Percentiles rank a stretch among this genome's conserved stretches.
Conservation (phyloP, 1,284 basidiomycete genomes). For the Ustilago curta region DNA sequence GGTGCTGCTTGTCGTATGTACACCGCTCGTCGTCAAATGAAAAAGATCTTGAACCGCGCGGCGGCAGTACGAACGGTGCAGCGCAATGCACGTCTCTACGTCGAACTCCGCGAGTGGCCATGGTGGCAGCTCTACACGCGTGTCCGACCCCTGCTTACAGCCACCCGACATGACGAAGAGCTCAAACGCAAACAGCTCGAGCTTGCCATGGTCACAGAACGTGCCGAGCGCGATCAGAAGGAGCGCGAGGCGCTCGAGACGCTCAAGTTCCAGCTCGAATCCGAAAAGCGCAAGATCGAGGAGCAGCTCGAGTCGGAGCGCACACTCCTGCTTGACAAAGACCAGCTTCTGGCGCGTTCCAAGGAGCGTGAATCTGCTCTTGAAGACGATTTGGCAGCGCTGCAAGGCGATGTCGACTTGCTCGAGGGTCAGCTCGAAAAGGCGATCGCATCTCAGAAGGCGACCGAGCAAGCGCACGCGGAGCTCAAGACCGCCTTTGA, state of each 20-base stretch:
- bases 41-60: conserved; percentile 93
- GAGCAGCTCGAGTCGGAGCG: conserved; percentile 85
- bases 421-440: conserved; percentile 88
- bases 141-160: conserved; percentile 89
- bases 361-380: conserved; percentile 86
- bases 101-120: conserved; percentile 87
- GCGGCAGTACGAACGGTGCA: conserved; percentile 92
- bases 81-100: conserved; percentile 89
- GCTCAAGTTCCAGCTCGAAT: conserved; percentile 59
- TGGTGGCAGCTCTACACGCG: conserved; percentile 99
- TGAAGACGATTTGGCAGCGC: conserved; percentile 82
- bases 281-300: conserved; percentile 74
- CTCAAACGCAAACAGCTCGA: conserved; percentile 89
- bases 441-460: conserved; percentile 73
- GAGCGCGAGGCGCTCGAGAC: conserved; percentile 62
- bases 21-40: conserved; percentile 88
- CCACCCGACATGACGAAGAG: conserved; percentile 92
- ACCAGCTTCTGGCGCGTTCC: conserved; percentile 83
- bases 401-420: conserved; percentile 85
- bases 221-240: conserved; percentile 64
- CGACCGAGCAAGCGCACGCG: conserved; percentile 75
- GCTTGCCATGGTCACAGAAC: conserved; percentile 74
- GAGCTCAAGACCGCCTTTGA: conserved; percentile 80
- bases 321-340: conserved; percentile 83
- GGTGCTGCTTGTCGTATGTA: conserved; percentile 88